Evolutionary conservation across 2,329 filamentous ascomycete genomes (phyloP).

Genomic region (Thielaviopsis euricoi): DNA sequence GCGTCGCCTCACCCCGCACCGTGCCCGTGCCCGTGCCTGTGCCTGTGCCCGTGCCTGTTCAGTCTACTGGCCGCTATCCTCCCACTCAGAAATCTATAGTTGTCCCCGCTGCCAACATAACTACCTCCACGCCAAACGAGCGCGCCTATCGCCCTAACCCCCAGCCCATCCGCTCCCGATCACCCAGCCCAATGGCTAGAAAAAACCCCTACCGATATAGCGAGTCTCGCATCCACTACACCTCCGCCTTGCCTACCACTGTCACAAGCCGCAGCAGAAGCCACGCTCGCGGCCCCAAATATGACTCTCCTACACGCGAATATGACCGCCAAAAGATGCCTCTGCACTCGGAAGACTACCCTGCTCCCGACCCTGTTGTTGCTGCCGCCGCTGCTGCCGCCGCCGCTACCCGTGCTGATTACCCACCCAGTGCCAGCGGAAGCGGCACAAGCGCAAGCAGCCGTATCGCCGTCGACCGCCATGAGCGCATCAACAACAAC

Average conservation of each 20-base stretch:
- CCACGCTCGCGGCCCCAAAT: not conserved
- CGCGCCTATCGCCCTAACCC: not conserved
- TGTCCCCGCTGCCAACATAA: not conserved
- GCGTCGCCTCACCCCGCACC: not conserved
- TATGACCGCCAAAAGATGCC: not conserved
- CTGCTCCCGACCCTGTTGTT: not conserved
- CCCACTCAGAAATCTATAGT: not conserved
- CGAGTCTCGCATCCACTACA: not conserved
- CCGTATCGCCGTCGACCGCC: not conserved
- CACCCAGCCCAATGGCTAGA: not conserved
- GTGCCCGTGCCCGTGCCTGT: too few relatives aligned
- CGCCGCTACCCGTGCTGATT: not conserved
- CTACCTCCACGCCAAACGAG: not conserved
- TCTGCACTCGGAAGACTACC: not conserved
- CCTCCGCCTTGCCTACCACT: not conserved
- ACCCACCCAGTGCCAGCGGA: not conserved
- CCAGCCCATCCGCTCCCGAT: not conserved
- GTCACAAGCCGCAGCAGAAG: not conserved
- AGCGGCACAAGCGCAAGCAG: not conserved
- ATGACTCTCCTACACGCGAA: slow-evolving; percentile 1
- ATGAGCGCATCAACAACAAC: not conserved
- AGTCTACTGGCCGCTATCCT: not conserved
- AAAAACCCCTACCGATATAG: not conserved
- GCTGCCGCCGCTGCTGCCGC: not conserved
- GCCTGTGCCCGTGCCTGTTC: too few relatives aligned